Base-by-base conservation (phyloP, 2,329 filamentous ascomycete genomes). In the Fusarium sp. region DNA sequence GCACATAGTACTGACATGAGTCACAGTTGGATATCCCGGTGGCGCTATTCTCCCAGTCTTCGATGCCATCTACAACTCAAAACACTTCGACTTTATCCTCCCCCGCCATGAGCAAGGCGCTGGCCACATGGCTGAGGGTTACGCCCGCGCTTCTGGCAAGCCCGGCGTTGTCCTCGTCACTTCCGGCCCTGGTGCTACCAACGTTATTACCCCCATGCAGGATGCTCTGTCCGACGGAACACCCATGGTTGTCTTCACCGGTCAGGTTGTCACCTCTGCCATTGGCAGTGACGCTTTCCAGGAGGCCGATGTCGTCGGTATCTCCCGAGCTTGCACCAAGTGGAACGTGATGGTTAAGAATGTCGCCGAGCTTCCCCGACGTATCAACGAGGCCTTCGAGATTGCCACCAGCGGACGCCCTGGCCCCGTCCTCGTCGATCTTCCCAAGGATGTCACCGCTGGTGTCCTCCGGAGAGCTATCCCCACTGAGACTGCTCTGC, bases 291-390 rank as follows among this genome's bases (percentile, higher is more conserved):
- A 98, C 82, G 94, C 95, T 66, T 98, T 98, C 89, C 96, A 99
- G 83, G 96, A 98, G 85, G 95, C 95, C 68, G 96, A 99, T 81
- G 92, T 97, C 38, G 88, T 98, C 69, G 96, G 96, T 77, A 98
- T 99, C 83, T 97, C 94, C 37, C 90, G 96, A 79, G 92, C 95
- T 22, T 98, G 95, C 88, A 98, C 95, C 77, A 98, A 98, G 87
- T 99, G 96, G 96, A 98, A 98, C 79, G 94, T 97, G 70, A 97
- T 98, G 95, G 94, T 98, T 58, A 98, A 97, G 89, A 96, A 93
- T 82, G 92, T 98, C 64, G 95, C 94, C 60, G 96, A 99, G 85
- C 88, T 99, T 65, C 96, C 96, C 60, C 91, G 94, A 79, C 91
- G 96, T 75, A 98, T 98, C 81, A 98, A 98, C 83, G 96, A 98